Evolutionary conservation across 164 flowering plant species (phyloP), one percentile per base, ranked within the genome.

Genomic region (Stephania japonica): DNA sequence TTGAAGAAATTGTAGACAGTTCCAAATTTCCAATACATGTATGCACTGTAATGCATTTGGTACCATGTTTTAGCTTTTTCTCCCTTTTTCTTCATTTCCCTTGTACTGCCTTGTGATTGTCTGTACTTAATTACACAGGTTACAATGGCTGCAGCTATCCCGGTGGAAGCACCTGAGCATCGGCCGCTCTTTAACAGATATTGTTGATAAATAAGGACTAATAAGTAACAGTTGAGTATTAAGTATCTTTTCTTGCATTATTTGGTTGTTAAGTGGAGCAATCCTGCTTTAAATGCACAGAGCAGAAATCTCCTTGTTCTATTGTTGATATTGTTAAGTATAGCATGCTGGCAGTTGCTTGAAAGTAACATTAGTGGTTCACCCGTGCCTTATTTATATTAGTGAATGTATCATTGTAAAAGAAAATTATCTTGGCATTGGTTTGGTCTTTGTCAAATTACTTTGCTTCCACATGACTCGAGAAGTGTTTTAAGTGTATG

Each of bases 101-200:
- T 26, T 18, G 1, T 53, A 0, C 19, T 18, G 70, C 43, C 6
- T 1, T 42, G 56, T 68, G 19, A 42, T 1, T 14, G 3, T 19
- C 25, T 56, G 1, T 56, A 4, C 21, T 68, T 65, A 16, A 8
- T 0, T 32, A 53, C 66, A 67, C 63, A 85, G 89, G 89, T 78
- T 83, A 83, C 25, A 79, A 75, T 53, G 24, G 69, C 26, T 86
- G 89, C 73, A 65, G 6, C 43, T 86, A 83, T 75, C 84, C 83
- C 63, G 77, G 73, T 53, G 84, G 80, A 63, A 81, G 79, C 59
- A 73, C 74, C 27, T 78, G 69, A 80, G 25, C 64, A 44, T 42
- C 23, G 27, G 3, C 19, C 32, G 69, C 25, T 1, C 43, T 5
- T 18, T 72, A 42, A 3, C 19, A 3, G 38, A 32, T 8, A 18